Percentiles rank a stretch among this genome's conserved stretches.
Conservation (phyloP, 176 grass and related monocot genomes). For the Carex myosuroides region DNA sequence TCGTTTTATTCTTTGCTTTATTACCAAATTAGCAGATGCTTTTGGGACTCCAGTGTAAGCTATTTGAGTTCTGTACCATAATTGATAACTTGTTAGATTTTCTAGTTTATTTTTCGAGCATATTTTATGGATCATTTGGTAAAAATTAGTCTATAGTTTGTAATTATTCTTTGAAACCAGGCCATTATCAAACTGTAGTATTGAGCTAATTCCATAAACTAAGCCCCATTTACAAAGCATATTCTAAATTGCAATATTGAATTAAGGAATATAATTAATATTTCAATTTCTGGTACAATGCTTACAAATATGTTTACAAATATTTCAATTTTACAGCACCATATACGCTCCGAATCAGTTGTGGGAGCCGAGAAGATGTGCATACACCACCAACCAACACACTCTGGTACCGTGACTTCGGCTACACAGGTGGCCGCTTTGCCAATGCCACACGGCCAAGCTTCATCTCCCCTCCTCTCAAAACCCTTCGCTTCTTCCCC, state of each 20-base stretch:
- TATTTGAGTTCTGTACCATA: not conserved
- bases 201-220: not conserved
- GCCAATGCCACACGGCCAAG: constrained; percentile 66
- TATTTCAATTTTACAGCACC: constrained; percentile 57
- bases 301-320: not conserved
- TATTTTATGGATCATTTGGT: not conserved
- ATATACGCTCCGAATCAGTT: constrained; percentile 85
- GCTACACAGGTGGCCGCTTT: constrained; percentile 79
- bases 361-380: constrained; percentile 76
- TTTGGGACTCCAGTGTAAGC: not conserved
- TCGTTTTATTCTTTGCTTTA: not conserved
- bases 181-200: not conserved
- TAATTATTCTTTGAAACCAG: not conserved
- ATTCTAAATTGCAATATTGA: not conserved
- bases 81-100: not conserved
- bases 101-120: not conserved
- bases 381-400: constrained; percentile 72
- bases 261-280: not conserved
- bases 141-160: not conserved
- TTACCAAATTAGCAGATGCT: not conserved
- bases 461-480: constrained; percentile 73
- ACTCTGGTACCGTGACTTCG: constrained; percentile 91
- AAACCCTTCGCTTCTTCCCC: constrained; percentile 77
- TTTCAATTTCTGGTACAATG: not conserved
- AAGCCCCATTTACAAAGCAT: not conserved